Conservation (phyloP, 2,329 filamentous ascomycete genomes). For the Arthrinium puccinioides region DNA sequence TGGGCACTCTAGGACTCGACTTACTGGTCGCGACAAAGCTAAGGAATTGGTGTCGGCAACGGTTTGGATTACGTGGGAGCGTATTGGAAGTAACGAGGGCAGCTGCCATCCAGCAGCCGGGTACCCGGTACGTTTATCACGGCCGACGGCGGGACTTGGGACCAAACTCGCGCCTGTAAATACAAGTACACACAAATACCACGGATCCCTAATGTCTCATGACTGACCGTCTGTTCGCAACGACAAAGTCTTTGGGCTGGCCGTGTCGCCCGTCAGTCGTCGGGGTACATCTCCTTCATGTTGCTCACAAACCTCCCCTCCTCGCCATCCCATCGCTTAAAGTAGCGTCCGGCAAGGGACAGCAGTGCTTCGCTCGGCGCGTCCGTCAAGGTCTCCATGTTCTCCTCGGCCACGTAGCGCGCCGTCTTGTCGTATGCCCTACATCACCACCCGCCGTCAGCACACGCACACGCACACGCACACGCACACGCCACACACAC, state of each 20-base stretch:
- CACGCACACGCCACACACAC: too few relatives aligned
- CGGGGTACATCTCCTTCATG: constrained; percentile 58
- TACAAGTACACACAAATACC: too few relatives aligned
- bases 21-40: neutral
- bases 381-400: constrained; percentile 40
- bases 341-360: constrained; percentile 51
- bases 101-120: neutral
- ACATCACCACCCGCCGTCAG: neutral
- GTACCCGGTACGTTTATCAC: neutral
- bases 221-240: too few relatives aligned
- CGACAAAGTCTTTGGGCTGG: too few relatives aligned
- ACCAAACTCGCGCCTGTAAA: neutral
- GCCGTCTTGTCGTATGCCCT: constrained; percentile 14
- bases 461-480: too few relatives aligned
- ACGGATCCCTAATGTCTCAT: too few relatives aligned
- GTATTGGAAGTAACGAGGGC: neutral
- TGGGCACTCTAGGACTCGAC: neutral
- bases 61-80: neutral
- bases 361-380: constrained; percentile 37
- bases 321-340: constrained; percentile 53
- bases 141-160: neutral
- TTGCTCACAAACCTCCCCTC: constrained; percentile 54
- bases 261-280: constrained; percentile 42
- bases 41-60: neutral
- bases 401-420: constrained; percentile 63